Percentiles rank a stretch among this genome's conserved stretches.
These are phyloP conservation scores for Cardiospermum halicacabum DNA, from an alignment of 345 rosid genomes.

Conservation along the genomic window DNA sequence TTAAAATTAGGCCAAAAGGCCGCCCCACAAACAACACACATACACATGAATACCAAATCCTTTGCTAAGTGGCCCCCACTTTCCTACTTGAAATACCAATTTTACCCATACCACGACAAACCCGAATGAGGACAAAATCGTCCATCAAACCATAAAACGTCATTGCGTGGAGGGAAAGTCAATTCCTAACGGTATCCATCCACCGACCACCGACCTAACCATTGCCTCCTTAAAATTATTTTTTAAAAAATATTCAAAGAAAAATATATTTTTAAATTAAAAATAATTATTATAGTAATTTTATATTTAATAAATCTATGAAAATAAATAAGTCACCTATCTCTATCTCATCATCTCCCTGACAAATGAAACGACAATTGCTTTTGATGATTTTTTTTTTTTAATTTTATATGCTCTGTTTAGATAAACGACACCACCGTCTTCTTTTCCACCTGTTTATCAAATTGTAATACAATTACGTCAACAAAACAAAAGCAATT, in stretches of 20 bases:
- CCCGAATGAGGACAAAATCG: conserved; percentile 32
- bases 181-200: conserved; percentile 77
- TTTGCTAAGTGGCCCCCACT: conserved; percentile 15
- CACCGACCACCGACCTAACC: conserved; percentile 88
- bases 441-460: neutral
- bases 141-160: conserved; percentile 24
- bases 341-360: neutral
- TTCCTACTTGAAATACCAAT: neutral
- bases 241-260: neutral
- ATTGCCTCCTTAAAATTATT: neutral
- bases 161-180: conserved; percentile 60
- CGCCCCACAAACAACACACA: neutral
- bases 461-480: no score
- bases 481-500: no score
- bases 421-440: conserved; percentile 15
- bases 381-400: neutral
- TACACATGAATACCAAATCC: neutral
- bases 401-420: conserved; percentile 3
- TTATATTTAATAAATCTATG: no score
- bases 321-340: neutral
- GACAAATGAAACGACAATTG: conserved; percentile 1
- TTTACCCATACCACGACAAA: neutral
- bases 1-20: no score
- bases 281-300: neutral
- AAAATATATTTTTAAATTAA: neutral